Conservation (phyloP, 371 early-diverging fungal species). For the Massospora cicadina region DNA sequence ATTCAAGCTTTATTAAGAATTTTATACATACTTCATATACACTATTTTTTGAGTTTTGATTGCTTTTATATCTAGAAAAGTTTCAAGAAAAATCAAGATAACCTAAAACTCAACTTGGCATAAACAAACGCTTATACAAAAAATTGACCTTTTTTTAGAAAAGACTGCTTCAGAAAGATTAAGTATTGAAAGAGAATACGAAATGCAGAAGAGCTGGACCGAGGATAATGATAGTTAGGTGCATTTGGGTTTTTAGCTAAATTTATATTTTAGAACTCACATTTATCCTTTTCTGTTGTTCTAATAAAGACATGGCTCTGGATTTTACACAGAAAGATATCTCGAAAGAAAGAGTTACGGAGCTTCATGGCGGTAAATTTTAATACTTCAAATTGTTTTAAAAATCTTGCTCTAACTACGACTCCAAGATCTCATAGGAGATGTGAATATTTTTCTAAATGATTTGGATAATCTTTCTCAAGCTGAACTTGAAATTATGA, state of each 20-base stretch:
- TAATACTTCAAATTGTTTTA: too few relatives aligned
- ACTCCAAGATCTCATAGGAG: slow-evolving; percentile 68
- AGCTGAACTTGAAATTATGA: slow-evolving; percentile 88
- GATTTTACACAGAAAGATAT: neutral
- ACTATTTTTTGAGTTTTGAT: neutral
- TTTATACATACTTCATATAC: neutral
- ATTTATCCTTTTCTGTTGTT: neutral
- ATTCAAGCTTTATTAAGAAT: neutral
- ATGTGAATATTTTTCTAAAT: slow-evolving; percentile 83
- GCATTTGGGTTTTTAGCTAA: neutral
- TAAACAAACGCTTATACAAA: neutral
- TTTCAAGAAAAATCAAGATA: too few relatives aligned
- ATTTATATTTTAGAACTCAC: neutral
- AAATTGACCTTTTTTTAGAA: slow-evolving; percentile 24
- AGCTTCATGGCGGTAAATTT: neutral
- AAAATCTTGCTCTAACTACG: neutral
- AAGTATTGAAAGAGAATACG: slow-evolving; percentile 77
- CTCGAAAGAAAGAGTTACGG: neutral
- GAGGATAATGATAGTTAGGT: slow-evolving; percentile 55
- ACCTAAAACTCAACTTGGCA: neutral
- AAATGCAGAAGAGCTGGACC: slow-evolving; percentile 82
- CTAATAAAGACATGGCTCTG: neutral
- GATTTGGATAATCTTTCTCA: slow-evolving; percentile 46
- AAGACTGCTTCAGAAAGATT: slow-evolving; percentile 90
- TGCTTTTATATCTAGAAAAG: too few relatives aligned